Evolutionary conservation across 345 rosid species (phyloP).

Genomic region (Syzygium jambos): DNA sequence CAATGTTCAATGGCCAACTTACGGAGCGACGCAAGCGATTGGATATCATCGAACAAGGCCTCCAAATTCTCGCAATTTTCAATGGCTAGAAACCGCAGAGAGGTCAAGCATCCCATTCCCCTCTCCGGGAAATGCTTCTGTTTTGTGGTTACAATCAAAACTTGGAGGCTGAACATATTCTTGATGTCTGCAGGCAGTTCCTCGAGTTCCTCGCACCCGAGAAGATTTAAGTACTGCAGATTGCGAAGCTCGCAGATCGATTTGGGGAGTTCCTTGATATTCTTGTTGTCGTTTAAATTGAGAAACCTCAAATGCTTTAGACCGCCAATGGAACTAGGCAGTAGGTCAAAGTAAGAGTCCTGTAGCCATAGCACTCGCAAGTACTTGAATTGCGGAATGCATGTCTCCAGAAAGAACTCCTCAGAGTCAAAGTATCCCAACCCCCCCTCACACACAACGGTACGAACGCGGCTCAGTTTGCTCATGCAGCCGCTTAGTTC

Average conservation of each 20-base stretch:
- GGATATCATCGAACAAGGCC: too few species aligned
- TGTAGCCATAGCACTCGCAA: not conserved
- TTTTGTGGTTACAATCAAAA: not conserved
- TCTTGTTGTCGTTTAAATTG: not conserved
- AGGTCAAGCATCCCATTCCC: not conserved
- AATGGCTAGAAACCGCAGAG: not conserved
- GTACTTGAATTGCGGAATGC: not conserved
- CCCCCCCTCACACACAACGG: not conserved
- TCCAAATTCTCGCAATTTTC: fast-evolving
- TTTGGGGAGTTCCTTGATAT: conserved; percentile 1
- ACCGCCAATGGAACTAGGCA: conserved; percentile 1
- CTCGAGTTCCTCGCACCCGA: not conserved
- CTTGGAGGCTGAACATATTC: not conserved
- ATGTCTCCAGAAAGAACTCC: not conserved
- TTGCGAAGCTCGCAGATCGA: conserved; percentile 11
- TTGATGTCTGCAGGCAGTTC: not conserved
- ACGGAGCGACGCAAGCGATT: too few species aligned
- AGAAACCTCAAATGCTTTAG: conserved; percentile 21
- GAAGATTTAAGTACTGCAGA: conserved; percentile 1
- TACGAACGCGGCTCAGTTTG: not conserved
- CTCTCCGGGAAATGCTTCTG: not conserved
- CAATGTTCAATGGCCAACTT: too few species aligned
- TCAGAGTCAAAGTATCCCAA: not conserved
- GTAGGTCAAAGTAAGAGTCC: not conserved
- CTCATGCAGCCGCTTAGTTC: not conserved